Evolutionary conservation across 1,139 yeast genomes (phyloP).

Genomic region (Candida buenavistaensis): DNA sequence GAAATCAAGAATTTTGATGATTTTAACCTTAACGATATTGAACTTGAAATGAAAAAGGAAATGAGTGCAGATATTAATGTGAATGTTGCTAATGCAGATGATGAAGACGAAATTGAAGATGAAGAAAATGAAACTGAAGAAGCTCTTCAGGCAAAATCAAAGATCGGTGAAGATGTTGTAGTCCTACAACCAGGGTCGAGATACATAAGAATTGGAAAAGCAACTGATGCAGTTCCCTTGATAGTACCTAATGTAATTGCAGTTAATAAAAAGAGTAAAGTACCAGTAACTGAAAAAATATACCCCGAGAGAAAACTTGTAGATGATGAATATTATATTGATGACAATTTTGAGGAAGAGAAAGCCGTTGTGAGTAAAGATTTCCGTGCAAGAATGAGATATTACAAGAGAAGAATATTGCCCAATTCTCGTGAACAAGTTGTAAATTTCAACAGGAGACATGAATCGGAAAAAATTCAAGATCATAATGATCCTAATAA

Average conservation of each 20-base stretch:
- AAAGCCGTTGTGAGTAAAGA: constrained; percentile 61
- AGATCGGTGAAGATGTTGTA: constrained; percentile 62
- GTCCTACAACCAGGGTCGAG: constrained; percentile 90
- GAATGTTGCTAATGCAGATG: constrained; percentile 33
- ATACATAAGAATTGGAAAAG: constrained; percentile 76
- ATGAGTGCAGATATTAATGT: constrained; percentile 14
- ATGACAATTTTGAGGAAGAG: constrained; percentile 47
- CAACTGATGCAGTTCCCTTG: constrained; percentile 78
- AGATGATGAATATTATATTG: constrained; percentile 31
- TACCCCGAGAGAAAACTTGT: constrained; percentile 25
- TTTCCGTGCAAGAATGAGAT: constrained; percentile 89
- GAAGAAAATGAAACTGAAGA: constrained; percentile 56
- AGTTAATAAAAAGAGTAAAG: constrained; percentile 22
- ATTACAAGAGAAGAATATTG: constrained; percentile 80
- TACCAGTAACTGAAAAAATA: constrained; percentile 6
- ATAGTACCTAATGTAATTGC: constrained; percentile 80
- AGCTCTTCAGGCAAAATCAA: constrained; percentile 40
- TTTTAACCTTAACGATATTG: constrained; percentile 41
- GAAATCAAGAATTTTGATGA: constrained; percentile 37
- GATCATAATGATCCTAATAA: constrained; percentile 78
- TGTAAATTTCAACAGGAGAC: constrained; percentile 67
- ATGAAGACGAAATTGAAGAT: constrained; percentile 53
- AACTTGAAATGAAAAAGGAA: constrained; percentile 38
- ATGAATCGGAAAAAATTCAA: constrained; percentile 65
- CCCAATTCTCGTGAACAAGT: constrained; percentile 87